These are phyloP conservation scores for Exserohilum rostratum DNA, from an alignment of 2,329 filamentous ascomycete species.

Conservation along the genomic window DNA sequence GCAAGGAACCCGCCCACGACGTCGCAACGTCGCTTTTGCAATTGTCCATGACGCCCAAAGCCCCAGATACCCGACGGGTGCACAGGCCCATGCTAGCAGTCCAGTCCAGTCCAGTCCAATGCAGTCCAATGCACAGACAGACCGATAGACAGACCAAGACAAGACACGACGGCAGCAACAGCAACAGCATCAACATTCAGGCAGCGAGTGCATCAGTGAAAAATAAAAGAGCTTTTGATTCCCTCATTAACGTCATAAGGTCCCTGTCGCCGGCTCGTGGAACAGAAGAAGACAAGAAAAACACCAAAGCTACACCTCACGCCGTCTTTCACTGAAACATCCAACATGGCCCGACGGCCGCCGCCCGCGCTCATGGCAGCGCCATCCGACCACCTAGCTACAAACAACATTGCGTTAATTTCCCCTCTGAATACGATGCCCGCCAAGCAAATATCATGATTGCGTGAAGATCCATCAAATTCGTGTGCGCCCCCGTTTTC, in stretches of 20 bases:
- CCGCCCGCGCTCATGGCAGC: constrained; percentile 15
- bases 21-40: not conserved
- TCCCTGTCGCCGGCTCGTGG: constrained; percentile 29
- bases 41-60: not conserved
- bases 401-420: constrained; percentile 31
- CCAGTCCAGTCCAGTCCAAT: too few relatives aligned
- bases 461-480: constrained; percentile 28
- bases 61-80: not conserved
- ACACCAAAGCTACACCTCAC: constrained; percentile 29
- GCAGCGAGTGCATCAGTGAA: constrained; percentile 8
- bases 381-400: constrained; percentile 25
- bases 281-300: constrained; percentile 21
- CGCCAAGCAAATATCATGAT: constrained; percentile 35
- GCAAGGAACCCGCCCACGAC: constrained; percentile 1
- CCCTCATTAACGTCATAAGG: constrained; percentile 45
- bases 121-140: too few relatives aligned
- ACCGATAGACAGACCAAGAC: too few relatives aligned
- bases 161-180: too few relatives aligned
- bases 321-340: constrained; percentile 15
- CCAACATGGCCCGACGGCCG: constrained; percentile 13
- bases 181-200: constrained; percentile 1
- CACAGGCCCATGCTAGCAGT: not conserved
- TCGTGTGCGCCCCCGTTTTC: constrained; percentile 39
- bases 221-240: constrained; percentile 47
- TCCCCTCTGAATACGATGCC: constrained; percentile 25